Conservation (phyloP, 1,139 yeast genomes). For the Eremothecium coryli region DNA sequence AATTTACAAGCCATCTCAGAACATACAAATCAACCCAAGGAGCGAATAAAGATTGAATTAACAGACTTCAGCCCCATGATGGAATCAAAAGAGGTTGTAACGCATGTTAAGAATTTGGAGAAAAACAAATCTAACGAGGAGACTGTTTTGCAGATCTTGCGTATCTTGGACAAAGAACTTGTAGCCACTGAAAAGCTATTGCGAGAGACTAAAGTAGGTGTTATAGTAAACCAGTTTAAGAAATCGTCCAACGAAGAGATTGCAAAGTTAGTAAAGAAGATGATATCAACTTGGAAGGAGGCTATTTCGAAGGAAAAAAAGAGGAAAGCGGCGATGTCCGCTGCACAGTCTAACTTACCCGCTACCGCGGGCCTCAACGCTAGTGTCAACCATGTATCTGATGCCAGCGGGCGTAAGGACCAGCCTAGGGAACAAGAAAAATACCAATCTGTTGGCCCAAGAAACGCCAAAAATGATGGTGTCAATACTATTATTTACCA, state of each 20-base stretch:
- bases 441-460: conserved; percentile 42
- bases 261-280: conserved; percentile 61
- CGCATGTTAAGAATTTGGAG: conserved; percentile 63
- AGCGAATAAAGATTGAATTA: neutral
- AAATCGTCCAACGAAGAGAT: conserved; percentile 59
- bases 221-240: conserved; percentile 84
- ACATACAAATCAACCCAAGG: neutral
- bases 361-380: conserved; percentile 9
- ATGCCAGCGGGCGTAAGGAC: conserved; percentile 10
- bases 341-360: conserved; percentile 11
- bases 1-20: neutral
- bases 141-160: conserved; percentile 58
- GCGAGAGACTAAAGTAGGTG: conserved; percentile 95
- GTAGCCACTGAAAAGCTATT: conserved; percentile 82
- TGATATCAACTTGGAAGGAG: conserved; percentile 85
- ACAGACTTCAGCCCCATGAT: conserved; percentile 28
- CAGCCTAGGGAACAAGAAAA: conserved; percentile 30
- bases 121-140: conserved; percentile 56
- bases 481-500: conserved; percentile 59
- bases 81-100: conserved; percentile 69
- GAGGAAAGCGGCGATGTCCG: conserved; percentile 19
- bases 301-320: conserved; percentile 71
- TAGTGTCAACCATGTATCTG: conserved; percentile 5
- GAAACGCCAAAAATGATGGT: conserved; percentile 77
- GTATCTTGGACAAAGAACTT: conserved; percentile 51